phyloP scores from a whole-genome alignment of 805 yeast species.

The Suhomyces sp. region DNA sequence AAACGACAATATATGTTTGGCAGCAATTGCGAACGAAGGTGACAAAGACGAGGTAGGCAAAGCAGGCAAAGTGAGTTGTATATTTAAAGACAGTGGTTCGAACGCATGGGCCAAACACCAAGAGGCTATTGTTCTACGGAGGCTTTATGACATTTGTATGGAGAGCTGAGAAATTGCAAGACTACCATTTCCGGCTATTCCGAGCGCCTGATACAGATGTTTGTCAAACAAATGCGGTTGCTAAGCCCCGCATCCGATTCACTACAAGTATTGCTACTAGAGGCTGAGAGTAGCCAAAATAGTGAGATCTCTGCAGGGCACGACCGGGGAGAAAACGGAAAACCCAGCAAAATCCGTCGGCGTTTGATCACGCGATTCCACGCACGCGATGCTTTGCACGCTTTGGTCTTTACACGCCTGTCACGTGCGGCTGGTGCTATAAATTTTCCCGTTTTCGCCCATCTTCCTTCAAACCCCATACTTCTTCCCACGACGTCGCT shows the following conservation, averaged over 20 bases:
- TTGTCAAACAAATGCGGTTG: background rate
- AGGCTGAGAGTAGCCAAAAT: background rate
- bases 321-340: background rate
- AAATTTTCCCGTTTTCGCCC: background rate
- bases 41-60: background rate
- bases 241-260: background rate
- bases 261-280: background rate
- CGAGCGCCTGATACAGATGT: background rate
- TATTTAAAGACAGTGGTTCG: background rate
- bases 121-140: background rate
- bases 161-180: background rate
- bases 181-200: background rate
- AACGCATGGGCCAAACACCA: background rate
- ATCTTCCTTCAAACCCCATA: background rate
- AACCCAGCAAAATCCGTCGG: background rate
- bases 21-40: background rate
- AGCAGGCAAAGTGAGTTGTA: background rate
- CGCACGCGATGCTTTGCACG: background rate
- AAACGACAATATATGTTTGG: background rate
- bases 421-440: background rate
- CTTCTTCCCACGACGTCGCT: constrained; percentile 17
- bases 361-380: background rate
- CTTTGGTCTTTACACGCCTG: background rate
- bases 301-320: background rate
- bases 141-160: background rate